Evolutionary conservation across 179 eudicot genomes (phyloP), one percentile per base, ranked within the genome.

Genomic region (Drosera spatulata): DNA sequence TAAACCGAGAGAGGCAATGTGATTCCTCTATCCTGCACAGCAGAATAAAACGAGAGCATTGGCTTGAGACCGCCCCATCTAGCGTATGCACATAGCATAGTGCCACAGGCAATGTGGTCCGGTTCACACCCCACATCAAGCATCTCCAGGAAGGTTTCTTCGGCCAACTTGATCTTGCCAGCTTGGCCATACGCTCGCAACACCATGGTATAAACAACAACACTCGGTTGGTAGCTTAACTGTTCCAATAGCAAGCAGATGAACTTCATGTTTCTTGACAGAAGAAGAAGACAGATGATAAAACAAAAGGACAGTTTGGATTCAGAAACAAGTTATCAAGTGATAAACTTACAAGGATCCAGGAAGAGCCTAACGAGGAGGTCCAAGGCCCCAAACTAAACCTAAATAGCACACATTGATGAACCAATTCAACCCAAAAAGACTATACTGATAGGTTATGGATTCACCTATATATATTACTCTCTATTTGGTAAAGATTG

Each of bases 91-190:
- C 98, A 91, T 56, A 91, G 58, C 98, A 91, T 82, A 62, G 98
- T 91, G 60, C 98, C 96, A 79, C 88, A 85, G 47, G 98, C 96
- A 69, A 91, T 76, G 68, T 88, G 96, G 71, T 91, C 98, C 5
- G 98, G 98, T 63, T 91, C 96, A 72, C 96, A 88, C 61, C 95
- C 96, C 1, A 80, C 80, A 73, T 91, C 98, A 71, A 91, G 96
- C 95, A 91, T 91, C 84, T 91, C 98, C 72, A 91, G 69, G 68
- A 91, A 88, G 13, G 83, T 80, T 71, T 85, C 81, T 68, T 91
- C 95, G 5, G 98, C 85, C 46, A 91, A 86, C 77, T 77, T 84
- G 60, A 91, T 75, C 78, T 91, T 91, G 53, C 96, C 98, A 73
- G 79, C 84, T 85, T 84, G 91, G 55, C 98, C 96, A 63, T 88